Conservation (phyloP, 2,329 filamentous ascomycete species). For the Neofusicoccum ribis region DNA sequence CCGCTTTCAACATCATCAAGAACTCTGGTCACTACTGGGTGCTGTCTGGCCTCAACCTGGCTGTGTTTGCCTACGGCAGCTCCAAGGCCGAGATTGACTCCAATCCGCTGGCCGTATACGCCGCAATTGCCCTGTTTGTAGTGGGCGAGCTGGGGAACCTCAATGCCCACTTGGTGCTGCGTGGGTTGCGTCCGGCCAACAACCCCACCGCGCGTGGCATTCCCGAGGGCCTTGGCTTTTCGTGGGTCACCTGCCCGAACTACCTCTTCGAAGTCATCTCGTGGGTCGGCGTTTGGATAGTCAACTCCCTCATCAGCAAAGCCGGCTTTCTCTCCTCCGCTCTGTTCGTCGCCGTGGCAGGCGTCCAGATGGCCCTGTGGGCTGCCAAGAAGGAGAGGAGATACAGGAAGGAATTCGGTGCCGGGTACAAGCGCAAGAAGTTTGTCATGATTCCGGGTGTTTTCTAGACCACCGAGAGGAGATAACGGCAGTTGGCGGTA, state of each 20-base stretch:
- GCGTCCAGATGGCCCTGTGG: conserved; percentile 81
- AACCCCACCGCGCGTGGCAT: conserved; percentile 76
- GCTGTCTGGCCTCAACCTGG: conserved; percentile 75
- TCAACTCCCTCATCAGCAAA: conserved; percentile 77
- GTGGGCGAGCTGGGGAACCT: conserved; percentile 81
- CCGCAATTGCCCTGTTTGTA: conserved; percentile 70
- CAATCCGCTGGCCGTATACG: conserved; percentile 56
- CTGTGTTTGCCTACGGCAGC: conserved; percentile 77
- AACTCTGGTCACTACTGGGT: conserved; percentile 96
- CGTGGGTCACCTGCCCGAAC: conserved; percentile 89
- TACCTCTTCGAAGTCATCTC: conserved; percentile 90
- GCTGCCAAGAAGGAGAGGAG: conserved; percentile 87
- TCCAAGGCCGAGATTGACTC: conserved; percentile 61
- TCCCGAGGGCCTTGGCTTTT: conserved; percentile 81
- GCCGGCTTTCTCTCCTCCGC: conserved; percentile 72
- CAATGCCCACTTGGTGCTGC: conserved; percentile 75
- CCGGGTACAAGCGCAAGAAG: conserved; percentile 94
- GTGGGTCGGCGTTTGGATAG: conserved; percentile 79
- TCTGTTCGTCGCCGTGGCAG: conserved; percentile 73
- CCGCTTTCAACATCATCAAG: conserved; percentile 84
- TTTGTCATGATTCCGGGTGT: conserved; percentile 79
- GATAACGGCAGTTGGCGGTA: too few species aligned
- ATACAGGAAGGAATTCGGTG: conserved; percentile 86
- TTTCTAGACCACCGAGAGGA: conserved; percentile 46
- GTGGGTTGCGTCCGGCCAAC: conserved; percentile 73